These are phyloP conservation scores for Trichoderma gamsii DNA, from an alignment of 495 filamentous ascomycete genomes.

Conservation along the genomic window DNA sequence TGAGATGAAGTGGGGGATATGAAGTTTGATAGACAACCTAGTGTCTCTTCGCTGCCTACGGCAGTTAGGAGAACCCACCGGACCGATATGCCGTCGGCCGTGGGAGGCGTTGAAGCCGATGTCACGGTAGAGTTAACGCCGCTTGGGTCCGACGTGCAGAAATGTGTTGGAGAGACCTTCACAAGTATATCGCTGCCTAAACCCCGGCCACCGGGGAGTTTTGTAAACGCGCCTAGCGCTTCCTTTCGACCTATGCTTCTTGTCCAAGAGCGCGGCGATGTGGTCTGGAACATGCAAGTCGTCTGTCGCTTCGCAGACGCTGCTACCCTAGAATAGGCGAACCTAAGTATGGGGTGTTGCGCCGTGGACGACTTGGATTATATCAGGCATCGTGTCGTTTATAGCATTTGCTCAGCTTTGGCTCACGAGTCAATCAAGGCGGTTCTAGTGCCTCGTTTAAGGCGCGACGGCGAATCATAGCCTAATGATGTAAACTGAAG, in stretches of 20 bases:
- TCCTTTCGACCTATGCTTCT: neutral
- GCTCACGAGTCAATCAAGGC: neutral
- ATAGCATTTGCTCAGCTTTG: neutral
- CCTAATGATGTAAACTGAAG: neutral
- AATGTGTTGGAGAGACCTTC: neutral
- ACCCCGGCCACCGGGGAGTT: neutral
- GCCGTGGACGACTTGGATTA: neutral
- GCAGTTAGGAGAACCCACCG: neutral
- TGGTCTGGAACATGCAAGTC: neutral
- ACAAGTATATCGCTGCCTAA: neutral
- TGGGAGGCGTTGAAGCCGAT: constrained; percentile 1
- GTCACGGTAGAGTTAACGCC: neutral
- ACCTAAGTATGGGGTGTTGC: neutral
- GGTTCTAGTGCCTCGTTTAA: neutral
- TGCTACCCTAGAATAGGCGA: neutral
- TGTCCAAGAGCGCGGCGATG: neutral
- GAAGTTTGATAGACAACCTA: constrained; percentile 1
- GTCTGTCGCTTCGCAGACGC: neutral
- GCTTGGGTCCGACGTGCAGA: neutral
- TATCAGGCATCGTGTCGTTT: neutral
- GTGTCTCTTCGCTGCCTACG: neutral
- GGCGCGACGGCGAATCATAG: neutral
- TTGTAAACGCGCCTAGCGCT: neutral
- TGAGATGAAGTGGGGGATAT: constrained; percentile 10
- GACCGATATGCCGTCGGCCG: constrained; percentile 5